These are phyloP conservation scores for Lachancea dasiensis DNA, from an alignment of 805 yeast species.

Conservation along the genomic window DNA sequence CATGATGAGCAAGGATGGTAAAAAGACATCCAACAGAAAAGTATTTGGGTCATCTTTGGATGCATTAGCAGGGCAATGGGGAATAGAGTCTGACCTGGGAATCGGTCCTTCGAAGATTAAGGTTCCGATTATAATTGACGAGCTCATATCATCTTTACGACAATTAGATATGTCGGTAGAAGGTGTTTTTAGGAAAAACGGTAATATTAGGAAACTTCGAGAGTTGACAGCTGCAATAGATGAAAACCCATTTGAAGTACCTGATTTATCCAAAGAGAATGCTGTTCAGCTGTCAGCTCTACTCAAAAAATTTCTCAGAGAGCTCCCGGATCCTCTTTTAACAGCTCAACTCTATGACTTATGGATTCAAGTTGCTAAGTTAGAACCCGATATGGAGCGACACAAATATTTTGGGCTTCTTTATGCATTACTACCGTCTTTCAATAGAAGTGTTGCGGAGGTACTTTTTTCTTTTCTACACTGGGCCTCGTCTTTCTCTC, in stretches of 20 bases:
- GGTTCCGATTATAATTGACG: constrained; percentile 85
- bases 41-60: constrained; percentile 81
- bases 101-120: constrained; percentile 74
- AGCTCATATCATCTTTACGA: constrained; percentile 71
- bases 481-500: constrained; percentile 96
- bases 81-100: constrained; percentile 79
- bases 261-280: constrained; percentile 65
- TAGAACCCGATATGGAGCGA: constrained; percentile 43
- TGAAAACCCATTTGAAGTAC: constrained; percentile 60
- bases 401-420: constrained; percentile 48
- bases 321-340: constrained; percentile 85
- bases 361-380: constrained; percentile 68
- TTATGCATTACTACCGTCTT: constrained; percentile 75
- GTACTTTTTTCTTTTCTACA: constrained; percentile 78
- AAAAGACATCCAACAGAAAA: constrained; percentile 25
- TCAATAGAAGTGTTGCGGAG: constrained; percentile 79
- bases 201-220: constrained; percentile 79
- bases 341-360: constrained; percentile 68
- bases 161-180: constrained; percentile 93
- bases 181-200: constrained; percentile 94
- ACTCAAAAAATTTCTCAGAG: constrained; percentile 85
- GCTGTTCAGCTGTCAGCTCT: constrained; percentile 92
- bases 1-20: constrained; percentile 25
- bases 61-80: constrained; percentile 58
- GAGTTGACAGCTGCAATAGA: constrained; percentile 72